phyloP scores from a whole-genome alignment of 805 yeast genomes.

The Yamadazyma paraphyllophila region DNA sequence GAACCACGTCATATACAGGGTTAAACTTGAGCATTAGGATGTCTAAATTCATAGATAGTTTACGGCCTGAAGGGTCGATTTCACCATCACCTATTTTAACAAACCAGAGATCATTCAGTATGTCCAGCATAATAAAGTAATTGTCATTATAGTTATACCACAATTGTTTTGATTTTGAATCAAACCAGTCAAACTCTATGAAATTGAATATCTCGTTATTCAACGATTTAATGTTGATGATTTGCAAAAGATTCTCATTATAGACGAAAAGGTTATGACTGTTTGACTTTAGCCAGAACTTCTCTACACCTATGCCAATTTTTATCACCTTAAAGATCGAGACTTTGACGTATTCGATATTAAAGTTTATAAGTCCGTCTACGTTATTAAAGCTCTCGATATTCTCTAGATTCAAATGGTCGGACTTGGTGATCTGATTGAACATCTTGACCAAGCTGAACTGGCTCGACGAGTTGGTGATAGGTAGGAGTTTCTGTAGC shows the following conservation, averaged over 20 bases:
- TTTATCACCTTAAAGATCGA: conserved; percentile 32
- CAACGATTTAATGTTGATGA: conserved; percentile 32
- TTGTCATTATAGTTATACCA: conserved; percentile 19
- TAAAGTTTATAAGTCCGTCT: conserved; percentile 29
- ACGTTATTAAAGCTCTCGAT: conserved; percentile 35
- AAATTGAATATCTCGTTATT: conserved; percentile 27
- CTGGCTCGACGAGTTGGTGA: conserved; percentile 24
- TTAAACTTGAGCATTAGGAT: conserved; percentile 18
- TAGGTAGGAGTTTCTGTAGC: conserved; percentile 35
- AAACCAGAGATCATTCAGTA: conserved; percentile 22
- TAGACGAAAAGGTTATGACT: conserved; percentile 37
- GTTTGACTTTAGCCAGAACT: conserved; percentile 38
- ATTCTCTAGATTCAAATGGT: conserved; percentile 28
- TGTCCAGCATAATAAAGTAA: conserved; percentile 18
- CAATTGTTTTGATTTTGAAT: conserved; percentile 17
- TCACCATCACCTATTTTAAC: conserved; percentile 10
- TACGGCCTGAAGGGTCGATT: conserved; percentile 17
- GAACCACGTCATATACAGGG: conserved; percentile 21
- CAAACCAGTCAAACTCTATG: conserved; percentile 30
- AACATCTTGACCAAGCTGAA: conserved; percentile 28
- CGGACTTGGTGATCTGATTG: conserved; percentile 32
- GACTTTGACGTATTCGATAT: conserved; percentile 27
- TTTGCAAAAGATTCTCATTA: conserved; percentile 28
- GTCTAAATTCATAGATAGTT: conserved; percentile 8
- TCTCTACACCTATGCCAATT: conserved; percentile 27